Conservation (phyloP, 179 eudicot species). For the Silene vulgaris region DNA sequence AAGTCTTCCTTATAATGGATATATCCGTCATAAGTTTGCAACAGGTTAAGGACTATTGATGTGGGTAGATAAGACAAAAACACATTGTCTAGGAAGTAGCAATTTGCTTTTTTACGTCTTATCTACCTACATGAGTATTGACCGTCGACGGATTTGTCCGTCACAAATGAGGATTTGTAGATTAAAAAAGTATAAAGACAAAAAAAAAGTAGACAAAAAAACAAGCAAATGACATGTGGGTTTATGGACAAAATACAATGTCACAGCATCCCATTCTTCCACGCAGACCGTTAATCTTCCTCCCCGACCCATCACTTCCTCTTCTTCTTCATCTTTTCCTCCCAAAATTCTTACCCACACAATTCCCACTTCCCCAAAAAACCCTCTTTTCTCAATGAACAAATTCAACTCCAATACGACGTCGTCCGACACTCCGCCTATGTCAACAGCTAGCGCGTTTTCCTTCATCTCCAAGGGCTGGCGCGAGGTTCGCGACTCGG, state of each 20-base stretch:
- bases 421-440: constrained; percentile 21
- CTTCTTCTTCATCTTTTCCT: neutral
- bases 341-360: neutral
- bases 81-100: too few species aligned
- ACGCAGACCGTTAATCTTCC: neutral
- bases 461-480: constrained; percentile 77
- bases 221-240: neutral
- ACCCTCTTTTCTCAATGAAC: constrained; percentile 23
- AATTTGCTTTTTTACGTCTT: too few species aligned
- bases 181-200: too few species aligned
- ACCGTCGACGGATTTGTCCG: too few species aligned
- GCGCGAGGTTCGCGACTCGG: constrained; percentile 74
- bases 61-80: too few species aligned
- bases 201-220: neutral
- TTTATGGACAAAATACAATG: neutral
- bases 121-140: too few species aligned
- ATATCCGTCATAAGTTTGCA: too few species aligned
- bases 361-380: neutral
- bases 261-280: neutral
- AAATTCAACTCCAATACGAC: constrained; percentile 34
- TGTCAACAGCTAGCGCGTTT: constrained; percentile 51
- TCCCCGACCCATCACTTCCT: neutral
- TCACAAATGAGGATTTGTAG: too few species aligned
- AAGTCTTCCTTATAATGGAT: too few species aligned
- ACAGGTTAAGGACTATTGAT: too few species aligned